Base-by-base conservation (phyloP, 495 filamentous ascomycete species). In the Trichocladium antarcticum region DNA sequence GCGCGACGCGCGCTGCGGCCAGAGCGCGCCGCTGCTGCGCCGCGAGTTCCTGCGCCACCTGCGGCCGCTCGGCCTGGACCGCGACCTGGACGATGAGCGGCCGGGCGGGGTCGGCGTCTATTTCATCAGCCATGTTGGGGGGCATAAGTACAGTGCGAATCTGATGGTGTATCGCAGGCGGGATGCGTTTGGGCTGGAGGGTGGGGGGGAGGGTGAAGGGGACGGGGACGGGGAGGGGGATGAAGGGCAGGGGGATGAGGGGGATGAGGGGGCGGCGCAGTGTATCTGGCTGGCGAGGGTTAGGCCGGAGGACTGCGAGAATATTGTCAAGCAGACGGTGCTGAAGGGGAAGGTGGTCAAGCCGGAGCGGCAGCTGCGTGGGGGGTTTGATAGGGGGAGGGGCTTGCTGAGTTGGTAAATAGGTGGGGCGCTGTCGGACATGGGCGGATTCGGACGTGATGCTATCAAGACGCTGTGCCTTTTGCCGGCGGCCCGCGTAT, bases 201-300 rank as follows among this genome's bases (percentile, higher is more conserved):
- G 41, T 41, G 53, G 24, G 27, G 50, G 4, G 15, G 32, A 55
- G 47, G 56, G 39, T 16, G 37, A 38, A 8, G 31, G 56, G 24
- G 53, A 45, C n/a, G 44, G 29, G 4, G 45, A 32, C 31, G 35
- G 50, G 21, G 60, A 39, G 20, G 42, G 27, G 32, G 42, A 27
- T 1, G 39, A 42, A 10, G 64, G 60, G 20, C 62, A 58, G 34
- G 56, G 38, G 20, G 65, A 53, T 14, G 69, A 63, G 27, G 67
- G 67, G 5, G 63, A 72, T 31, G 74, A 78, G 21, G 76, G 81
- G 20, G 89, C 85, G 1, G 78, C 75, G 45, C 89, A 95, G 71
- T 90, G 89, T 44, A 90, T 98, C 53, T 98, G 92, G 92, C 70
- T 98, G 20, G 92, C 90, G 32, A 74, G 89, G 28, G 82, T 98